Evolutionary conservation across 148 eudicot species (phyloP), one percentile per base, ranked within the genome.

Genomic region (Vaccinium corymbosum): DNA sequence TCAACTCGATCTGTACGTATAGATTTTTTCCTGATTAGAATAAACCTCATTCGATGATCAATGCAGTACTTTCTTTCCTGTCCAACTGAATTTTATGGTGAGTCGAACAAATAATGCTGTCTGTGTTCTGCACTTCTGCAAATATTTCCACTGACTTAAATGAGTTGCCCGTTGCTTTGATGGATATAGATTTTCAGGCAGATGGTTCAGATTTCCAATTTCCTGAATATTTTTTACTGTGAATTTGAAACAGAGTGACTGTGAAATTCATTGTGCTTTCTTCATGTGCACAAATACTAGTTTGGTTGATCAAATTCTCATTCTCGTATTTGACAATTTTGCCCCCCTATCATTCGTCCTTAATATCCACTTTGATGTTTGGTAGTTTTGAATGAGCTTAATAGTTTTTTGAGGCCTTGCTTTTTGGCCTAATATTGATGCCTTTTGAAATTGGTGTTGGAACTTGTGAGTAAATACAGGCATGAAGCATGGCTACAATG

Each of bases 381-480:
- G 20, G 70, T 66, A 25, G 78, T 51, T 32, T 50, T 57, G 75
- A 42, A 80, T 75, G 51, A 74, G 76, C 83, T 38, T 46, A 80
- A 71, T 71, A 15, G 74, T 19, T 74, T 77, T 16, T 82, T 17
- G 62, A 72, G 9, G 81, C 80, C 55, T 82, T 77, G 62, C 42
- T 46, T 77, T 19, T 57, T 78, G 72, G 72, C 35, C 0, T 7
- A 25, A 61, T 61, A 29, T 61, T 76, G 4, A 17, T 14, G 15
- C 14, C 61, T 6, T 32, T 19, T 15, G 7, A 14, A 19, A 52
- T 48, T 22, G 17, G 53, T 5, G 46, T 38, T 56, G 52, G 51
- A 16, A 46, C 22, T 76, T n/a, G 78, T 80, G 38, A 53, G 59
- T 82, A 57, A 61, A 61, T 83, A 72, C 95, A 93, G 93, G 88